A percentile compares a stretch with the other conserved stretches of the same genome.
These are phyloP conservation scores for Exophiala sp. DNA, from an alignment of 2,329 filamentous ascomycete genomes.

Conservation along the genomic window DNA sequence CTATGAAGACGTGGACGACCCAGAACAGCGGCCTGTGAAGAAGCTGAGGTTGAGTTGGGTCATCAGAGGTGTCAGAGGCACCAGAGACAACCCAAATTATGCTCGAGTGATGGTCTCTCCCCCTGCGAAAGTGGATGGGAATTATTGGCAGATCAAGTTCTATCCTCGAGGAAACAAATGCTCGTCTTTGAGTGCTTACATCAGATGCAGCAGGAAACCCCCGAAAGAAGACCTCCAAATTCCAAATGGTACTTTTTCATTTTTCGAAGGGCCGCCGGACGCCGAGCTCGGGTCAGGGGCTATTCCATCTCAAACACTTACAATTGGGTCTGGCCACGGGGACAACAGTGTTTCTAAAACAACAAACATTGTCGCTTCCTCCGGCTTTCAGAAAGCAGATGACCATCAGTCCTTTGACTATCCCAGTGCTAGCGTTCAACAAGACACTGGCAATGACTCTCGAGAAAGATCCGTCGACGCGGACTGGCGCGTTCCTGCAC, in stretches of 20 bases:
- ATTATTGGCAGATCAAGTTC: conserved; percentile 62
- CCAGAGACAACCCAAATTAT: conserved; percentile 54
- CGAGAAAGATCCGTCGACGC: conserved; percentile 11
- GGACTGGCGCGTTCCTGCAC: conserved; percentile 50
- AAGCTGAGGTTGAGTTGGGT: conserved; percentile 55
- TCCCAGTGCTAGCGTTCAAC: neutral
- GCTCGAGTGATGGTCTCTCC: conserved; percentile 55
- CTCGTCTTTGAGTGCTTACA: conserved; percentile 54
- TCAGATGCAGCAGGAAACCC: conserved; percentile 54
- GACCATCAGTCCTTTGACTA: neutral
- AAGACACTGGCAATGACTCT: conserved; percentile 1
- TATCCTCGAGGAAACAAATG: conserved; percentile 57
- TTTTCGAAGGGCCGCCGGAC: conserved; percentile 37
- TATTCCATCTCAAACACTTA: conserved; percentile 11
- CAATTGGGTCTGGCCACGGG: conserved; percentile 5
- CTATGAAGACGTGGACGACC: conserved; percentile 52
- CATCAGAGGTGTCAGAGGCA: conserved; percentile 55
- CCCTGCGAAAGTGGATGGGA: conserved; percentile 50
- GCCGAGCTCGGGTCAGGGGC: conserved; percentile 33
- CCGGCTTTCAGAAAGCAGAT: conserved; percentile 8
- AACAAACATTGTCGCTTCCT: neutral
- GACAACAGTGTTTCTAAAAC: conserved; percentile 7
- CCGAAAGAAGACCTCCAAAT: conserved; percentile 36
- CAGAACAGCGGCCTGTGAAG: conserved; percentile 50
- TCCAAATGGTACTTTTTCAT: conserved; percentile 38